Conservation (phyloP, 1,284 basidiomycete genomes). For the Cryptococcus sp. region DNA sequence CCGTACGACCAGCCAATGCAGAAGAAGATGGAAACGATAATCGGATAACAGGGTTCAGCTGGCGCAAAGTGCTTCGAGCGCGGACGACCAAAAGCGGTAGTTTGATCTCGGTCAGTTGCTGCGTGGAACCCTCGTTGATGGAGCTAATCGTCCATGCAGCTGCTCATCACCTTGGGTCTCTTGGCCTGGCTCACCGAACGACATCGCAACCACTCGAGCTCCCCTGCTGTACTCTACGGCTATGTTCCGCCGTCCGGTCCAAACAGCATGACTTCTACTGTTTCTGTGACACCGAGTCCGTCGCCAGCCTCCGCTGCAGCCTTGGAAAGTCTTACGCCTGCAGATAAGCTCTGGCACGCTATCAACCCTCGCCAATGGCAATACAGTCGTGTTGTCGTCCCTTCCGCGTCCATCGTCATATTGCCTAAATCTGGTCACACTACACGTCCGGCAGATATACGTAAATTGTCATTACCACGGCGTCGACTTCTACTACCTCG, state of each 20-base stretch:
- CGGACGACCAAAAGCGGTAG: constrained; percentile 79
- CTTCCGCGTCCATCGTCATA: constrained; percentile 74
- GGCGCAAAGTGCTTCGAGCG: constrained; percentile 61
- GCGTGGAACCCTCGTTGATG: constrained; percentile 3
- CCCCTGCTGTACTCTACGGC: constrained; percentile 43
- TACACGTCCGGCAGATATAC: constrained; percentile 44
- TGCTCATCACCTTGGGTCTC: constrained; percentile 47
- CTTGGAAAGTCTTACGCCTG: constrained; percentile 33
- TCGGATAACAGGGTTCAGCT: constrained; percentile 17
- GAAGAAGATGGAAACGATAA: constrained; percentile 3
- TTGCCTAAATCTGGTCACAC: constrained; percentile 55
- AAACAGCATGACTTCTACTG: constrained; percentile 19
- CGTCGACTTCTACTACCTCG: constrained; percentile 47
- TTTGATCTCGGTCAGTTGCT: constrained; percentile 65
- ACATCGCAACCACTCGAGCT: constrained; percentile 22
- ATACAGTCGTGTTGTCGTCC: constrained; percentile 75
- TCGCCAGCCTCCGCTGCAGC: constrained; percentile 15
- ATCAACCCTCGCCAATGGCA: constrained; percentile 72
- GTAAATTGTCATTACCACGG: constrained; percentile 36
- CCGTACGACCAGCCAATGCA: constrained; percentile 9
- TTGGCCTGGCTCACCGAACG: constrained; percentile 51
- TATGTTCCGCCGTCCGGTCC: constrained; percentile 32
- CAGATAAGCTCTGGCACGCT: constrained; percentile 67
- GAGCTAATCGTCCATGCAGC: constrained; percentile 14
- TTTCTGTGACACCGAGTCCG: constrained; percentile 6